phyloP scores from a whole-genome alignment of 768 basidiomycete genomes.

The Albatrellus ellisii region DNA sequence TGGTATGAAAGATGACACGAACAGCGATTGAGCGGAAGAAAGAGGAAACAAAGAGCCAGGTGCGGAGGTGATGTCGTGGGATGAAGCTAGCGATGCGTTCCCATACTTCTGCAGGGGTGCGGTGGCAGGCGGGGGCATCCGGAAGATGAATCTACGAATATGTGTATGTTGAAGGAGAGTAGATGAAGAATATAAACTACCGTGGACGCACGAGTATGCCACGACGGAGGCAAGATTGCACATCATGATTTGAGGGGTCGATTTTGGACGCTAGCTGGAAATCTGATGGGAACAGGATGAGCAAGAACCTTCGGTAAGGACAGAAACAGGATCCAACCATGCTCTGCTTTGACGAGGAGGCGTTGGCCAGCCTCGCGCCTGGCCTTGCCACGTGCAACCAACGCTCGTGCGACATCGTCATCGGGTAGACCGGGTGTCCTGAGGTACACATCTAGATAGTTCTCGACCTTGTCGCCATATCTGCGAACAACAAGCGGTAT shows the following conservation, averaged over 20 bases:
- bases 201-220: slow-evolving; percentile 30
- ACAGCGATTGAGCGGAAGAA: slow-evolving; percentile 55
- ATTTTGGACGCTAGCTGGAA: slow-evolving; percentile 45
- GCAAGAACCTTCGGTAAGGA: not conserved
- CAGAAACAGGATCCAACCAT: slow-evolving; percentile 25
- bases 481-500: slow-evolving; percentile 19
- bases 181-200: not conserved
- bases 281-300: slow-evolving; percentile 23
- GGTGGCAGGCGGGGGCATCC: slow-evolving; percentile 43
- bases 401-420: slow-evolving; percentile 36
- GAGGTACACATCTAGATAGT: slow-evolving; percentile 52
- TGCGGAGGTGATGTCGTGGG: slow-evolving; percentile 54
- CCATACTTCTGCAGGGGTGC: slow-evolving; percentile 56
- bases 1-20: slow-evolving; percentile 50
- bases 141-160: slow-evolving; percentile 34
- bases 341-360: slow-evolving; percentile 43
- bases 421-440: slow-evolving; percentile 43
- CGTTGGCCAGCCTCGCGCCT: slow-evolving; percentile 40
- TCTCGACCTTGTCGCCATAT: slow-evolving; percentile 52
- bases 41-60: slow-evolving; percentile 51
- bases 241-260: slow-evolving; percentile 44
- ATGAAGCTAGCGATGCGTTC: slow-evolving; percentile 48
- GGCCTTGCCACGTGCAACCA: slow-evolving; percentile 47
- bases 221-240: slow-evolving; percentile 33
- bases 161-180: slow-evolving; percentile 3